phyloP scores from a whole-genome alignment of 2,329 filamentous ascomycete genomes.

The Elsinoe fawcettii region DNA sequence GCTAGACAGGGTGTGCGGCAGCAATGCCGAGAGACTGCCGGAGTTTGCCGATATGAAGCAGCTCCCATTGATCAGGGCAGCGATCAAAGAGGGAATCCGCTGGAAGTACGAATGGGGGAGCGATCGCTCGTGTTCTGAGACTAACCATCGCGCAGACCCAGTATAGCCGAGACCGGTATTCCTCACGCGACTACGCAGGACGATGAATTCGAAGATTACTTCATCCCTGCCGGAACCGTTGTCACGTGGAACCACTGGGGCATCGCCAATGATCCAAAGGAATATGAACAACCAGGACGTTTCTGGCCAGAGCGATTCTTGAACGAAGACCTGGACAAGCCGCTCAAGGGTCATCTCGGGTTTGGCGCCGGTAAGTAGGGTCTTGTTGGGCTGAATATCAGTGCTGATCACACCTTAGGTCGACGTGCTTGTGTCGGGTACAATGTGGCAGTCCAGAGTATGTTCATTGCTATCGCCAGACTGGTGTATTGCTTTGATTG shows the following conservation, averaged over 20 bases:
- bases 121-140: background rate
- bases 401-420: background rate
- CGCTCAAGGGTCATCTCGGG: conserved; percentile 26
- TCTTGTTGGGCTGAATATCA: background rate
- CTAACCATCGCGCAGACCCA: conserved; percentile 10
- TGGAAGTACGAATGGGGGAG: conserved; percentile 17
- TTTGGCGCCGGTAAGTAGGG: conserved; percentile 19
- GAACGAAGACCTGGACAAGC: conserved; percentile 23
- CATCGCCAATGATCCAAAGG: conserved; percentile 19
- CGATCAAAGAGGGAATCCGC: conserved; percentile 23
- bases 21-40: conserved; percentile 20
- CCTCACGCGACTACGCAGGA: conserved; percentile 21
- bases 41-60: conserved; percentile 17
- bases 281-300: conserved; percentile 20
- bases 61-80: conserved; percentile 10
- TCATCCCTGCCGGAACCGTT: conserved; percentile 22
- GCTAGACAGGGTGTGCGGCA: conserved; percentile 22
- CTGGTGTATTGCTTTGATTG: conserved; percentile 2
- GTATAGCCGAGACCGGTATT: conserved; percentile 22
- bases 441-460: background rate
- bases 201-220: conserved; percentile 23
- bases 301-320: conserved; percentile 25
- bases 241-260: conserved; percentile 25
- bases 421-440: conserved; percentile 4
- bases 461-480: background rate